phyloP scores from a whole-genome alignment of 2,329 filamentous ascomycete genomes.

The Colletotrichum chlorophyti region DNA sequence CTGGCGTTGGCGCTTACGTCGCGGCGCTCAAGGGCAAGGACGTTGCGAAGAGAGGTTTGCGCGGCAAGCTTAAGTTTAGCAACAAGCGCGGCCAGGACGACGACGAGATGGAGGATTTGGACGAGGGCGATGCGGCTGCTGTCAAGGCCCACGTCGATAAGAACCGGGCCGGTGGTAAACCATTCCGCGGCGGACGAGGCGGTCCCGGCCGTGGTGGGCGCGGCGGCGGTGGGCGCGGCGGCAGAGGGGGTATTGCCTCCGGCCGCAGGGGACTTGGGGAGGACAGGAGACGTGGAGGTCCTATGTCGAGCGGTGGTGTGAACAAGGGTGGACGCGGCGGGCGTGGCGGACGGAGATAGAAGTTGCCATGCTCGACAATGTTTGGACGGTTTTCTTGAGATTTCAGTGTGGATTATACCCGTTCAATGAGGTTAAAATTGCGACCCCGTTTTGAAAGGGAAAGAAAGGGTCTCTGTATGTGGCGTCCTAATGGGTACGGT shows the following conservation, averaged over 20 bases:
- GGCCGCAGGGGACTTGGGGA: slow-evolving; percentile 58
- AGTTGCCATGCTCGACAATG: not conserved
- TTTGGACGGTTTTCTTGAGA: slow-evolving; percentile 17
- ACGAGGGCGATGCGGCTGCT: slow-evolving; percentile 57
- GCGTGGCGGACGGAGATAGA: slow-evolving; percentile 27
- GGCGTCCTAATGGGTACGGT: slow-evolving; percentile 20
- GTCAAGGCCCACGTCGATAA: slow-evolving; percentile 57
- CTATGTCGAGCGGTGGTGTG: slow-evolving; percentile 12
- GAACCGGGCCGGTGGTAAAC: slow-evolving; percentile 34
- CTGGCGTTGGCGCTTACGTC: slow-evolving; percentile 73
- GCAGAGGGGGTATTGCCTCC: slow-evolving; percentile 53
- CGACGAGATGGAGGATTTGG: slow-evolving; percentile 60
- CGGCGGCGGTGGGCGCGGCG: slow-evolving; percentile 46
- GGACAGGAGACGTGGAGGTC: slow-evolving; percentile 51
- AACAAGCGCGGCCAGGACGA: slow-evolving; percentile 62
- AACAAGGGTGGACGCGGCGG: slow-evolving; percentile 23
- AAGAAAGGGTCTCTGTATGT: slow-evolving; percentile 2
- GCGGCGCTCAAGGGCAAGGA: slow-evolving; percentile 73
- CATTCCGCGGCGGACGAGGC: slow-evolving; percentile 39
- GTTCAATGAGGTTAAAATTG: slow-evolving; percentile 28
- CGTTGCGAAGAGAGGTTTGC: slow-evolving; percentile 67
- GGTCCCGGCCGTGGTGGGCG: slow-evolving; percentile 38
- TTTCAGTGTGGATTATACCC: slow-evolving; percentile 30
- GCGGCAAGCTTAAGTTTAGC: slow-evolving; percentile 75
- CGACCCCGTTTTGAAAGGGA: slow-evolving; percentile 16